Conservation (phyloP, 768 basidiomycete species). For the Mycena pura region DNA sequence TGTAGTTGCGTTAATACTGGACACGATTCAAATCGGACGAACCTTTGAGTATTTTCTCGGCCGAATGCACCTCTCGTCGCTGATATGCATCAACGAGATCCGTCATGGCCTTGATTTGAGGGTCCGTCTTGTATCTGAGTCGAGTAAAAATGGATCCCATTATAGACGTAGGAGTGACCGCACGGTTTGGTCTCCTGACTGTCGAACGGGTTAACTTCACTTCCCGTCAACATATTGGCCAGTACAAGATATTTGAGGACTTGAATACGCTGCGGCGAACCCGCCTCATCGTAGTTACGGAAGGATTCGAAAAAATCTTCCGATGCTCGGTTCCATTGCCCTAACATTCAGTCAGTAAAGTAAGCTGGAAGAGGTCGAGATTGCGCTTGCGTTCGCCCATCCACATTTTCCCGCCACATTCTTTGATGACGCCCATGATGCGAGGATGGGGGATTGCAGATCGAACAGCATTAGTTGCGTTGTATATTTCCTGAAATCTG, state of each 20-base stretch:
- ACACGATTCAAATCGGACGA: constrained; percentile 21
- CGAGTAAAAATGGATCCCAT: background rate
- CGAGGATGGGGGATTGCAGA: constrained; percentile 98
- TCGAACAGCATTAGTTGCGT: constrained; percentile 89
- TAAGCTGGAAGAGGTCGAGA: background rate
- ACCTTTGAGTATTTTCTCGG: constrained; percentile 95
- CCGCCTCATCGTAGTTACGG: constrained; percentile 97
- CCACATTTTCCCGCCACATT: constrained; percentile 99
- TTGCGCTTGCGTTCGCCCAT: constrained; percentile 90
- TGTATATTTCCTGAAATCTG: constrained; percentile 86
- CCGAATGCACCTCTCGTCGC: constrained; percentile 93
- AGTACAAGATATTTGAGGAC: constrained; percentile 98
- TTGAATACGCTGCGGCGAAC: constrained; percentile 95
- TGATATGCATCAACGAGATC: constrained; percentile 97
- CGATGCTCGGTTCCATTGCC: constrained; percentile 95
- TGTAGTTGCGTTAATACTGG: constrained; percentile 34
- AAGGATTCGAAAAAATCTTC: constrained; percentile 99
- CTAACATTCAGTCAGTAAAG: constrained; percentile 44
- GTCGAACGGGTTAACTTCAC: constrained; percentile 99
- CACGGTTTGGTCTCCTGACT: constrained; percentile 99
- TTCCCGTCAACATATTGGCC: constrained; percentile 97
- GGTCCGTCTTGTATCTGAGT: constrained; percentile 88
- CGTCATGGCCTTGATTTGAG: constrained; percentile 98
- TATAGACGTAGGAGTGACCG: constrained; percentile 32
- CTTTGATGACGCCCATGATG: constrained; percentile 99